These are phyloP conservation scores for Colletotrichum sp. DNA, from an alignment of 2,329 filamentous ascomycete species.

Conservation along the genomic window DNA sequence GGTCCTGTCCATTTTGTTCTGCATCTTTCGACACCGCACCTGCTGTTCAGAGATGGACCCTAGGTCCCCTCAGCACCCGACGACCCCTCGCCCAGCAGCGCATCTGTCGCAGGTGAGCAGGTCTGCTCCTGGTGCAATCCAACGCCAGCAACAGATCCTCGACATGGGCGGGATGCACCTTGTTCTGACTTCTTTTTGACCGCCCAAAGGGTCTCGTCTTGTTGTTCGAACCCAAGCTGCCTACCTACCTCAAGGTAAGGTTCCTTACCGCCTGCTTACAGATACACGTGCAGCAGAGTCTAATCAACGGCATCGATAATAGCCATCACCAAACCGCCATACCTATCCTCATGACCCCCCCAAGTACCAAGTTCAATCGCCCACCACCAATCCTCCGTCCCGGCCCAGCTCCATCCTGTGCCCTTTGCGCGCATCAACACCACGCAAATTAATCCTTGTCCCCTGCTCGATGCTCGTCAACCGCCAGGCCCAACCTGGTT, in stretches of 20 bases:
- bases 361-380: neutral
- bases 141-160: constrained; percentile 3
- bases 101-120: constrained; percentile 10
- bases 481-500: constrained; percentile 18
- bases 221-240: neutral
- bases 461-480: constrained; percentile 19
- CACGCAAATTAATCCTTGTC: neutral
- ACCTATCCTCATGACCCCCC: neutral
- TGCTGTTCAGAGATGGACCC: neutral
- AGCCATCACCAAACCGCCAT: neutral
- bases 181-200: neutral
- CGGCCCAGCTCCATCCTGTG: neutral
- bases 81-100: neutral
- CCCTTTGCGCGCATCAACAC: neutral
- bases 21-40: neutral
- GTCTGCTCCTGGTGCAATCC: constrained; percentile 12
- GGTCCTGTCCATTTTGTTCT: neutral
- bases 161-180: neutral
- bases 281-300: constrained; percentile 1
- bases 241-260: neutral
- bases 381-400: neutral
- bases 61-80: neutral
- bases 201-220: neutral
- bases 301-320: neutral
- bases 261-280: neutral